Percentiles rank a stretch among this genome's conserved stretches.
Conservation (phyloP, 345 rosid species). For the Populus euphratica region DNA sequence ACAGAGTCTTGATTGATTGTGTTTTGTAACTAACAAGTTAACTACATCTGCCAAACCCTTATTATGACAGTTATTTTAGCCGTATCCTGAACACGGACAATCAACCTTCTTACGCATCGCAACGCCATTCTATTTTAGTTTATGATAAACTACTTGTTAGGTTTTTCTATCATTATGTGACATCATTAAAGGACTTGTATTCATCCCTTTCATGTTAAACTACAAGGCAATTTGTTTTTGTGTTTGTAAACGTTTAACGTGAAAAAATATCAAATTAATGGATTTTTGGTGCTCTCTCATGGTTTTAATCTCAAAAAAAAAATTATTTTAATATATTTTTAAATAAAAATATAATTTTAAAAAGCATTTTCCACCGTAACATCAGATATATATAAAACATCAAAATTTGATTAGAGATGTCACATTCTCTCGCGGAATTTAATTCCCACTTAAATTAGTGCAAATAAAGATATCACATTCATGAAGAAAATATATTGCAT, state of each 20-base stretch:
- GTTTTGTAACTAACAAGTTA: neutral
- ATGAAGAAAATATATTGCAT: neutral
- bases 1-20: neutral
- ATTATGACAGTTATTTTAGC: neutral
- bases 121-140: neutral
- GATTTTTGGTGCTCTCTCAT: too few relatives aligned
- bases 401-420: too few relatives aligned
- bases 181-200: neutral
- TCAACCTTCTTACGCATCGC: neutral
- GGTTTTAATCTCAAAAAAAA: too few relatives aligned
- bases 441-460: neutral
- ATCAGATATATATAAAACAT: too few relatives aligned
- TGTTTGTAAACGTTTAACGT: too few relatives aligned
- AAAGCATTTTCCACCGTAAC: too few relatives aligned
- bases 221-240: too few relatives aligned
- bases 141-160: neutral
- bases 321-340: too few relatives aligned
- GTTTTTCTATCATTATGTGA: too few relatives aligned
- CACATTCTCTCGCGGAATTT: neutral
- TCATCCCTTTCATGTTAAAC: neutral
- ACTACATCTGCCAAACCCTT: neutral
- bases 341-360: too few relatives aligned
- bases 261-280: too few relatives aligned
- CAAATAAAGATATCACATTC: neutral
- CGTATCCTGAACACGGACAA: neutral